These are phyloP conservation scores for Epicoccum nigrum DNA, from an alignment of 2,329 filamentous ascomycete genomes.

Conservation along the genomic window DNA sequence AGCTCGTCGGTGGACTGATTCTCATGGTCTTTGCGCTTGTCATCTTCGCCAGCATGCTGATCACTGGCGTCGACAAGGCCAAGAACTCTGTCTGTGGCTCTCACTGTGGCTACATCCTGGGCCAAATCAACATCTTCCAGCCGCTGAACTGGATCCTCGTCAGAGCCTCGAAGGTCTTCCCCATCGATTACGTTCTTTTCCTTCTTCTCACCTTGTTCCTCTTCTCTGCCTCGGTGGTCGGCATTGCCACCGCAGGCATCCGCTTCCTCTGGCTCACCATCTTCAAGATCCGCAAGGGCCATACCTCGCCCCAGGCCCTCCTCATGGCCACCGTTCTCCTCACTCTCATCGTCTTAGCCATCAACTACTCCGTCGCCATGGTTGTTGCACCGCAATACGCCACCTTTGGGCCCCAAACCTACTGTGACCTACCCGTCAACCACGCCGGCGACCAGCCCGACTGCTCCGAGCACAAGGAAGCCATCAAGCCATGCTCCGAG, in stretches of 20 bases:
- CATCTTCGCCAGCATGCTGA: conserved; percentile 89
- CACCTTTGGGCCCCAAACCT: conserved; percentile 92
- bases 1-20: conserved; percentile 82
- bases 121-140: conserved; percentile 88
- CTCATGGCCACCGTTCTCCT: conserved; percentile 90
- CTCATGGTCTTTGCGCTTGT: conserved; percentile 76
- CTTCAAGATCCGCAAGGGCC: conserved; percentile 87
- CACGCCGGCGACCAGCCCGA: conserved; percentile 72
- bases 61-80: conserved; percentile 94
- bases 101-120: conserved; percentile 90
- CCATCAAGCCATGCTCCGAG: conserved; percentile 84
- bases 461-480: conserved; percentile 72
- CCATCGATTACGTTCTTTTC: conserved; percentile 90
- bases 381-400: conserved; percentile 95
- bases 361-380: conserved; percentile 93
- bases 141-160: conserved; percentile 91
- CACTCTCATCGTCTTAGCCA: conserved; percentile 84
- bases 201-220: conserved; percentile 82
- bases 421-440: conserved; percentile 75
- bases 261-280: conserved; percentile 95
- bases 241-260: conserved; percentile 85
- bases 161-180: conserved; percentile 80
- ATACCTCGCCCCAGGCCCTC: conserved; percentile 89
- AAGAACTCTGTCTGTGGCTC: conserved; percentile 92
- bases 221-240: conserved; percentile 86